Evolutionary conservation across 1,284 basidiomycete genomes (phyloP).

Genomic region (Mycosarcoma mackinlayi): DNA sequence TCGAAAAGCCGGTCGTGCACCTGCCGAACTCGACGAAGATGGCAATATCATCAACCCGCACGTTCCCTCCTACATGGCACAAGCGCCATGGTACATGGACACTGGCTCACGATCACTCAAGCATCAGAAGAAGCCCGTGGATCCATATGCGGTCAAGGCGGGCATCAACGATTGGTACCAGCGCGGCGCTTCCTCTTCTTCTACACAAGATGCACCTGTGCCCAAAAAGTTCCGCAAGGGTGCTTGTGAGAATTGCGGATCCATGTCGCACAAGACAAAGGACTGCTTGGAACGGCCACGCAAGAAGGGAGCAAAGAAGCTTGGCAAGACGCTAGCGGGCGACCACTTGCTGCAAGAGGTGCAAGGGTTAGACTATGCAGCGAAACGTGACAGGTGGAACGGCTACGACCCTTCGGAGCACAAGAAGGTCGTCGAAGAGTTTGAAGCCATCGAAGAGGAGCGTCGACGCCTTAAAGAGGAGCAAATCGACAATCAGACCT

Average conservation of each 20-base stretch:
- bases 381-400: slow-evolving; percentile 98
- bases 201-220: slow-evolving; percentile 66
- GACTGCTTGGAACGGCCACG: slow-evolving; percentile 97
- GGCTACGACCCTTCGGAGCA: slow-evolving; percentile 93
- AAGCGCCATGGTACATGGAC: slow-evolving; percentile 98
- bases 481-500: slow-evolving; percentile 92
- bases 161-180: slow-evolving; percentile 93
- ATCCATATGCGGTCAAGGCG: slow-evolving; percentile 75
- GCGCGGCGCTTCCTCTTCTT: slow-evolving; percentile 74
- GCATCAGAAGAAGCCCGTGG: slow-evolving; percentile 81
- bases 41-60: slow-evolving; percentile 97
- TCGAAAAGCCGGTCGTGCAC: slow-evolving; percentile 95
- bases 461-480: slow-evolving; percentile 90
- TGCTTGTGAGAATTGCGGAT: slow-evolving; percentile 98
- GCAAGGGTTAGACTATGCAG: slow-evolving; percentile 76
- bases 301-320: slow-evolving; percentile 94
- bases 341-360: slow-evolving; percentile 90
- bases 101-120: slow-evolving; percentile 84
- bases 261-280: slow-evolving; percentile 88
- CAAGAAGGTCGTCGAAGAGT: slow-evolving; percentile 88
- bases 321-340: slow-evolving; percentile 86
- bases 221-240: slow-evolving; percentile 96
- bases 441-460: slow-evolving; percentile 85
- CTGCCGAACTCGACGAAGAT: slow-evolving; percentile 91
- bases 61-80: slow-evolving; percentile 78